Evolutionary conservation across 2,329 filamentous ascomycete species (phyloP).

Genomic region (Metarhizium guizhouense): DNA sequence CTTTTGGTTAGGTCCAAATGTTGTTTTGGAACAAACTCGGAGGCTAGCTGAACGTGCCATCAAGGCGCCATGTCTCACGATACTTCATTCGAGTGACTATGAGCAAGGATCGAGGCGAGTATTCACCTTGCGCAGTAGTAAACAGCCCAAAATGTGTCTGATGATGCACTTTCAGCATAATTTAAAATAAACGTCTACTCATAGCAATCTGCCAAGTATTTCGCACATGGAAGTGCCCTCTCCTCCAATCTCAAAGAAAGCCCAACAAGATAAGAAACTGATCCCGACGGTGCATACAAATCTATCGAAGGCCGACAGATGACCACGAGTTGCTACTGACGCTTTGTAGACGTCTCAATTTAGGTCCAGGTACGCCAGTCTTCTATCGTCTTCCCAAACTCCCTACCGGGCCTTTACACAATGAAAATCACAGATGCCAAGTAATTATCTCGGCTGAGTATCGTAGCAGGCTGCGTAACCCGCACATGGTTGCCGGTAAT

Average conservation of each 20-base stretch:
- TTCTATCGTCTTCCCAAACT: not conserved
- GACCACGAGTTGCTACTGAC: not conserved
- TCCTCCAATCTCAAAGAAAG: not conserved
- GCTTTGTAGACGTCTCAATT: not conserved
- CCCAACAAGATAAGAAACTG: not conserved
- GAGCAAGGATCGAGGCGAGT: too few species aligned
- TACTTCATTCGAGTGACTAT: too few species aligned
- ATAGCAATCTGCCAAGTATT: slow-evolving; percentile 12
- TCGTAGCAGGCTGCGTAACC: not conserved
- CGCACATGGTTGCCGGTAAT: not conserved
- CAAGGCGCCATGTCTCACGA: too few species aligned
- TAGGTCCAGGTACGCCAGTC: not conserved
- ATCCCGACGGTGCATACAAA: not conserved
- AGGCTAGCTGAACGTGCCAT: too few species aligned
- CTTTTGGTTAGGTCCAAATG: too few species aligned
- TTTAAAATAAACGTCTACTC: slow-evolving; percentile 7
- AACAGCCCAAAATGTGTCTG: not conserved
- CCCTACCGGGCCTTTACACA: not conserved
- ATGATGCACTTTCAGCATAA: not conserved
- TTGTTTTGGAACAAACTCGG: too few species aligned
- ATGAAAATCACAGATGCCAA: not conserved
- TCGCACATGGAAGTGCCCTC: slow-evolving; percentile 2
- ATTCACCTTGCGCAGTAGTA: not conserved
- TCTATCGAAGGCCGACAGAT: not conserved
- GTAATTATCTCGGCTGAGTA: not conserved